Base-by-base conservation (phyloP, 2,329 filamentous ascomycete species). In the Dryadomyces sulphureus region DNA sequence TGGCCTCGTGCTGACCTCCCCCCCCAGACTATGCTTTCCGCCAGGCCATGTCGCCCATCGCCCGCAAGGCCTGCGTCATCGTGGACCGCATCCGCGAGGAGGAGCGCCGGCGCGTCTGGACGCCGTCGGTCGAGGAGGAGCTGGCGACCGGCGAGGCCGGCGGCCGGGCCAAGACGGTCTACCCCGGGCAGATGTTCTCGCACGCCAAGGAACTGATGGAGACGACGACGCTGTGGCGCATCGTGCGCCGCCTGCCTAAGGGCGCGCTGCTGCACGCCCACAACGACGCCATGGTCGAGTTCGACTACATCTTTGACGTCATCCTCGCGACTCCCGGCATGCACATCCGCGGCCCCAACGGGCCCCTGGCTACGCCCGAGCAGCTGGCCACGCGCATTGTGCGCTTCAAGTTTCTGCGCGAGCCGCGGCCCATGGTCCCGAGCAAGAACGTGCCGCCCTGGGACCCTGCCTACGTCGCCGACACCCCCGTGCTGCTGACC, bases 141-240 rank as follows among this genome's bases (percentile, higher is more conserved):
- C 66, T 87, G 3, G 79, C 81, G 4, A 72, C 75, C n/a, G 61
- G 65, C 22, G 41, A 8, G 1, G 43, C 39, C 1, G 35, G 24
- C 20, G 8, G 46, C 9, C 21, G 24, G 4, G 52, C 47, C 47
- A 45, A 47, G 32, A 49, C 52, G 1, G 67, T 90, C 43, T 86
- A 84, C 58, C 87, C 87, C 0, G 89, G 89, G 11, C 94, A 94
- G 82, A 92, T 94, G 84, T 95, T 94, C 63, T 80, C 76, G 32
- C 71, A 90, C 32, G 87, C 87, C 54, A 90, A 88, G 62, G 75
- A 79, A n/a, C 77, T 78, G 34, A 93, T 94, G 77, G 86, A 94
- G 62, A 70, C 71, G 54, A 94, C 86, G 14, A 79, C 79, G 57
- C 69, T 95, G 21, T 96, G 87, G 87, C 73, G 78, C 52, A 92